Evolutionary conservation across 2,329 filamentous ascomycete genomes (phyloP).

Genomic region (Pseudogymnoascus sp.): DNA sequence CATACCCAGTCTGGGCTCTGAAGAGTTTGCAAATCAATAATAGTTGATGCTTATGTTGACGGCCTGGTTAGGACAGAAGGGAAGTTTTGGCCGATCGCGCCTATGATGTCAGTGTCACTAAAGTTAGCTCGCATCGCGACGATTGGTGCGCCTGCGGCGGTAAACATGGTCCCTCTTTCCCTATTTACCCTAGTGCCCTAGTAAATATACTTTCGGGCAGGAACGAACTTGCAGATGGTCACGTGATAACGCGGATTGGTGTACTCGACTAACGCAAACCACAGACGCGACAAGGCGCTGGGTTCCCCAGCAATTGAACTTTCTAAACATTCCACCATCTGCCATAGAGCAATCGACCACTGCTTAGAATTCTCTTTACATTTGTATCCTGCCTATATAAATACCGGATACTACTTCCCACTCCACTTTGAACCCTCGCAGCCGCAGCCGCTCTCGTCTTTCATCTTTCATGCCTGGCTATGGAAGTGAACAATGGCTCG

Average conservation of each 20-base stretch:
- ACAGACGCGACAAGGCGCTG: not conserved
- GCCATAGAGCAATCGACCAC: not conserved
- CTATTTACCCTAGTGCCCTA: not conserved
- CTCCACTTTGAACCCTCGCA: not conserved
- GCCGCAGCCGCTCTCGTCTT: conserved; percentile 4
- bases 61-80: not conserved
- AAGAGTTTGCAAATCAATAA: not conserved
- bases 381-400: not conserved
- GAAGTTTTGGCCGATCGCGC: not conserved
- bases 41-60: not conserved
- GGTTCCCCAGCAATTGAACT: not conserved
- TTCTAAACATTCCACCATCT: not conserved
- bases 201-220: not conserved
- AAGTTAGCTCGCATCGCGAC: not conserved
- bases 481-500: conserved; percentile 3
- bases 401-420: not conserved
- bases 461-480: conserved; percentile 3
- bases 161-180: not conserved
- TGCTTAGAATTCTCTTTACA: not conserved
- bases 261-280: not conserved
- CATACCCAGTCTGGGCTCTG: not conserved
- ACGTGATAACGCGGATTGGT: not conserved
- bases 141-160: too few species aligned
- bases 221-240: not conserved
- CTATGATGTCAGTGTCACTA: not conserved